Evolutionary conservation across 257 asterid species (phyloP).

Genomic region (Agastache rugosa): DNA sequence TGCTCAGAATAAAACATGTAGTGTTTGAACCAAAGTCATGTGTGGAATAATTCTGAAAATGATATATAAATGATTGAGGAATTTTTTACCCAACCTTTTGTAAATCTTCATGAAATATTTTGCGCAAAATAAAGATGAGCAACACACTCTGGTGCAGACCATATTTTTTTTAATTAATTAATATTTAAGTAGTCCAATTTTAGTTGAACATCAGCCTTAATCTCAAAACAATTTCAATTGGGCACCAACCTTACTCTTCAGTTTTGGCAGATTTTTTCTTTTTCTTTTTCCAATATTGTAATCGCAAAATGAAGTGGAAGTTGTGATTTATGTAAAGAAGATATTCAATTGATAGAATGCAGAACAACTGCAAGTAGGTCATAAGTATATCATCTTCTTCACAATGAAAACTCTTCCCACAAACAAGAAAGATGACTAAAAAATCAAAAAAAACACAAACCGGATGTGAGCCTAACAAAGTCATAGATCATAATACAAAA

Average conservation of each 20-base stretch:
- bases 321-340: too few relatives aligned
- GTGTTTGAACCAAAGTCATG: background rate
- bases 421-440: background rate
- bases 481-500: background rate
- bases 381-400: background rate
- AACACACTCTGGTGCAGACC: too few relatives aligned
- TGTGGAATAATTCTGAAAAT: background rate
- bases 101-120: background rate
- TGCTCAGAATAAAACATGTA: constrained; percentile 4
- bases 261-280: too few relatives aligned
- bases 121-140: constrained; percentile 1
- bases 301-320: too few relatives aligned
- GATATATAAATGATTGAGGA: background rate
- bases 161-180: too few relatives aligned
- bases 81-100: background rate
- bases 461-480: background rate
- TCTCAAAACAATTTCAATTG: background rate
- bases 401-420: background rate
- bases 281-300: too few relatives aligned
- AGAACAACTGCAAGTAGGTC: background rate
- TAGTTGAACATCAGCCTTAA: background rate
- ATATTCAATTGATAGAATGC: background rate
- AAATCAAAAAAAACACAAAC: background rate
- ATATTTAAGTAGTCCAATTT: too few relatives aligned
- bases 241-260: too few relatives aligned